These are phyloP conservation scores for Gossypium laxum DNA, from an alignment of 441 rosid genomes.

Conservation along the genomic window DNA sequence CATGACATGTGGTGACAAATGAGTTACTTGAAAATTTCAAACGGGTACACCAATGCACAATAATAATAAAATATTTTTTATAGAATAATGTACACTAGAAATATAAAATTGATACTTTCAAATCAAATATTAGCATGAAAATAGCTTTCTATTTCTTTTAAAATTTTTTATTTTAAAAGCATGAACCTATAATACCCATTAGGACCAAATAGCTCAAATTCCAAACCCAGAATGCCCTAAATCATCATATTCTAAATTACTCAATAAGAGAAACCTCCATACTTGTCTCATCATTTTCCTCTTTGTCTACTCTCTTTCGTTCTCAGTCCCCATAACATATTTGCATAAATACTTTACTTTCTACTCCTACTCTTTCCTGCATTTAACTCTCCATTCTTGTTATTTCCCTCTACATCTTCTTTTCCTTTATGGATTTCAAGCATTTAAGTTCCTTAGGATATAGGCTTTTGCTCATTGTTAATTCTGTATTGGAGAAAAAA, in stretches of 20 bases:
- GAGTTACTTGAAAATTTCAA: neutral
- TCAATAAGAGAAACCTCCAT: neutral
- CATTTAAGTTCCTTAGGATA: neutral
- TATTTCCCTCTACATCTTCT: neutral
- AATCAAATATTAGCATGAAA: neutral
- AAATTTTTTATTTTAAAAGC: neutral
- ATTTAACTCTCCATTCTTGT: neutral
- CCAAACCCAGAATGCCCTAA: neutral
- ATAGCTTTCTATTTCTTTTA: neutral
- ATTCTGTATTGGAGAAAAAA: neutral
- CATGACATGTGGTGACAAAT: neutral
- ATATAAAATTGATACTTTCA: neutral
- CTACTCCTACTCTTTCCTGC: neutral
- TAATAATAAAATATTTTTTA: neutral
- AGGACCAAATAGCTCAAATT: neutral
- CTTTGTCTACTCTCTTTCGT: neutral
- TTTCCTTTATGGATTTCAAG: constrained; percentile 4
- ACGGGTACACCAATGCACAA: neutral
- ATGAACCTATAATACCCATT: constrained; percentile 1
- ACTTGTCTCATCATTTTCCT: neutral
- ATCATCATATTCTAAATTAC: constrained; percentile 2
- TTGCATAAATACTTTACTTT: neutral
- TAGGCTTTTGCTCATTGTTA: neutral
- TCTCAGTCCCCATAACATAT: neutral
- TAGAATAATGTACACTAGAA: neutral